These are phyloP conservation scores for Mucor racemosus DNA, from an alignment of 371 early-diverging fungal species.

Conservation along the genomic window DNA sequence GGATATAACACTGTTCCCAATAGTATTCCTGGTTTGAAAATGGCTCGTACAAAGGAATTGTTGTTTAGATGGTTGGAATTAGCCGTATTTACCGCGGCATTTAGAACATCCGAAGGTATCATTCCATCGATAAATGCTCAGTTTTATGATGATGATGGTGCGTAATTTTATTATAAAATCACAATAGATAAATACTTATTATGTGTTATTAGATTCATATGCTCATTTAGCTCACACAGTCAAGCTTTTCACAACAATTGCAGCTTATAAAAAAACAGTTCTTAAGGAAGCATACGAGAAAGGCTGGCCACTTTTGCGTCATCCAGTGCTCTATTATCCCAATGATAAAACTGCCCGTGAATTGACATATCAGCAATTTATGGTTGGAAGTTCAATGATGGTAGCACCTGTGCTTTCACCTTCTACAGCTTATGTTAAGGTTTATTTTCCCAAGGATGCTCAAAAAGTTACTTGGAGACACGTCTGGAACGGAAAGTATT, in stretches of 20 bases:
- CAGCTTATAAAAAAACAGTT: conserved; percentile 43
- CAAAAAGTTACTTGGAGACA: conserved; percentile 45
- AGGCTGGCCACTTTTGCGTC: conserved; percentile 59
- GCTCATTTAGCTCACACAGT: conserved; percentile 44
- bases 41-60: conserved; percentile 45
- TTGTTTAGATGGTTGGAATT: conserved; percentile 61
- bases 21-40: conserved; percentile 37
- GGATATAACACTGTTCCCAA: conserved; percentile 49
- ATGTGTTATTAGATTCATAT: conserved; percentile 33
- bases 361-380: conserved; percentile 43
- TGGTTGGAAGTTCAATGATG: conserved; percentile 41
- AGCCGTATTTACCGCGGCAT: conserved; percentile 51
- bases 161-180: neutral
- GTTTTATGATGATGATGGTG: conserved; percentile 58
- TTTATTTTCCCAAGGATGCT: conserved; percentile 46
- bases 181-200: neutral
- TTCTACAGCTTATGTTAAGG: conserved; percentile 48
- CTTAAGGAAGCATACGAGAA: conserved; percentile 52
- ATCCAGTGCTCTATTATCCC: conserved; percentile 56
- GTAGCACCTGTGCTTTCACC: conserved; percentile 44
- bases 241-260: conserved; percentile 37
- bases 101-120: conserved; percentile 55
- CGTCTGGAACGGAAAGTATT: conserved; percentile 48
- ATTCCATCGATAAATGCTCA: conserved; percentile 56
- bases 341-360: conserved; percentile 37